Evolutionary conservation across 164 flowering plant species (phyloP).

Genomic region (Vitis amurensis): DNA sequence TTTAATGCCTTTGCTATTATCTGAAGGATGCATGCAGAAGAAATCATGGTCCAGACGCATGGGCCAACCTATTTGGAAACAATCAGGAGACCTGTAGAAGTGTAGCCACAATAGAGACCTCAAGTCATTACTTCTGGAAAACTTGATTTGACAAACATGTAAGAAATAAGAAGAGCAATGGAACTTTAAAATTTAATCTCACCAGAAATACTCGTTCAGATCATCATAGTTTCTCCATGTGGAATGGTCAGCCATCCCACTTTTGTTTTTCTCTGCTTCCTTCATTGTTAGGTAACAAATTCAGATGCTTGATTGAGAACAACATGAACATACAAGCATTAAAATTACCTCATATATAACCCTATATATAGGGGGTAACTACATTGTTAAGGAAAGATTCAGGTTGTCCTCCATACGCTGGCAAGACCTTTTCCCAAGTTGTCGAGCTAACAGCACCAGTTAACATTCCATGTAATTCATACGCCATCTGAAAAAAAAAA

Average conservation of each 20-base stretch:
- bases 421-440: constrained; percentile 61
- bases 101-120: constrained; percentile 8
- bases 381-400: constrained; percentile 79
- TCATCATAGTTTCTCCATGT: constrained; percentile 98
- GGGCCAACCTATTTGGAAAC: constrained; percentile 76
- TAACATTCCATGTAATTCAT: constrained; percentile 71
- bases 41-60: constrained; percentile 58
- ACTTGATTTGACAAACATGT: neutral
- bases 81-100: constrained; percentile 53
- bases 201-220: constrained; percentile 96
- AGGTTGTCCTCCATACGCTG: constrained; percentile 66
- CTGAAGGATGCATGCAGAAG: constrained; percentile 33
- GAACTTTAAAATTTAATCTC: constrained; percentile 4
- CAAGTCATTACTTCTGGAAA: constrained; percentile 8
- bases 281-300: constrained; percentile 29
- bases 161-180: constrained; percentile 2
- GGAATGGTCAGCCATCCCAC: constrained; percentile 80
- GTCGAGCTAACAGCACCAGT: constrained; percentile 53
- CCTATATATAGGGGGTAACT: constrained; percentile 77
- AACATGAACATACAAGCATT: neutral
- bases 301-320: constrained; percentile 21
- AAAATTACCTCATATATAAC: constrained; percentile 70
- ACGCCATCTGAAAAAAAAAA: constrained; percentile 70
- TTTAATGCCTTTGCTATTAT: constrained; percentile 17
- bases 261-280: constrained; percentile 81